phyloP scores from a whole-genome alignment of 305 asterid genomes.

The Ajuga reptans region DNA sequence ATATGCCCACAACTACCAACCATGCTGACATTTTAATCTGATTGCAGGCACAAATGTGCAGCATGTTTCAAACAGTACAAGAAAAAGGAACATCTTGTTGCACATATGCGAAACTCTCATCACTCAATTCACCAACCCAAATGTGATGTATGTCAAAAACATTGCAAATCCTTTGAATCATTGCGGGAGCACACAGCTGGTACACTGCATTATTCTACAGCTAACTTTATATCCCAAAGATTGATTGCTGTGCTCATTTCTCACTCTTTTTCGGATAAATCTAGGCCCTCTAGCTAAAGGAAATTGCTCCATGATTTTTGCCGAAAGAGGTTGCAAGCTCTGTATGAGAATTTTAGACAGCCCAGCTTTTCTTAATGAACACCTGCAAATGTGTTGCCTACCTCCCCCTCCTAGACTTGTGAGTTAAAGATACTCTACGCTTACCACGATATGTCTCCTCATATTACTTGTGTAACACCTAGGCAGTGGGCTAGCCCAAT shows the following conservation, averaged over 20 bases:
- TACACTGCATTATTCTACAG: conserved; percentile 14
- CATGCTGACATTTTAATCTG: not conserved
- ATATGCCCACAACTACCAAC: not conserved
- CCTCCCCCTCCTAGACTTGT: conserved; percentile 36
- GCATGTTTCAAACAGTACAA: conserved; percentile 56
- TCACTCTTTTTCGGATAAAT: conserved; percentile 4
- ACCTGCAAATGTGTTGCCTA: conserved; percentile 27
- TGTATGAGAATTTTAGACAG: conserved; percentile 33
- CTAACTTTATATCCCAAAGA: conserved; percentile 11
- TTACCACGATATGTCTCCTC: not conserved
- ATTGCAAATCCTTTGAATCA: conserved; percentile 45
- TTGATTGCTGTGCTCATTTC: conserved; percentile 12
- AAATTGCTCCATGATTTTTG: conserved; percentile 33
- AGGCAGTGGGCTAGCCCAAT: not conserved
- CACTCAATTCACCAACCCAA: conserved; percentile 49
- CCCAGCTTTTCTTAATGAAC: conserved; percentile 26
- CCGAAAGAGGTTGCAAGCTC: conserved; percentile 40
- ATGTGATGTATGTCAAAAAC: conserved; percentile 42
- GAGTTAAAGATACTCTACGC: conserved; percentile 20
- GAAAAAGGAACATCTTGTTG: conserved; percentile 46
- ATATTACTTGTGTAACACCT: not conserved
- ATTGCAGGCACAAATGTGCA: conserved; percentile 42
- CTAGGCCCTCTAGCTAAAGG: conserved; percentile 40
- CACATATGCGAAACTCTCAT: conserved; percentile 34
- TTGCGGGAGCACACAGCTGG: conserved; percentile 44